These are phyloP conservation scores for Melanomma pulvis-pyrius DNA, from an alignment of 495 filamentous ascomycete genomes.

Conservation along the genomic window DNA sequence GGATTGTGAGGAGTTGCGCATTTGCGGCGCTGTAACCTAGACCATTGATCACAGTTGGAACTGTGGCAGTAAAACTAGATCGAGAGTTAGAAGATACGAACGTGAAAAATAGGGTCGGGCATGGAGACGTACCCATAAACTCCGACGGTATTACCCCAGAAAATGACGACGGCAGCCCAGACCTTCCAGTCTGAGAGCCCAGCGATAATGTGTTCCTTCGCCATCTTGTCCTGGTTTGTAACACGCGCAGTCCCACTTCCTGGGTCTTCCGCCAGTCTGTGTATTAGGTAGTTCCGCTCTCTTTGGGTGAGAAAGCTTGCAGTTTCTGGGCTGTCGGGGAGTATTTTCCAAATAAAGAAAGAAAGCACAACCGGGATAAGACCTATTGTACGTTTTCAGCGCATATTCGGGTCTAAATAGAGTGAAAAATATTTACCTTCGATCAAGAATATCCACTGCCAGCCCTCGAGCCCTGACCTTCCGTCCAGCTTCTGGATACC, in stretches of 20 bases:
- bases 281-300: conserved; percentile 30
- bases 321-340: conserved; percentile 45
- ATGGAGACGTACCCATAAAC: conserved; percentile 59
- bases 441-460: conserved; percentile 41
- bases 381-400: background rate
- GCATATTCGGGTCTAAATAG: background rate
- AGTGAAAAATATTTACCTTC: conserved; percentile 17
- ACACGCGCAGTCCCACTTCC: conserved; percentile 17
- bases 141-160: conserved; percentile 33
- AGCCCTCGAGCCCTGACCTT: conserved; percentile 28
- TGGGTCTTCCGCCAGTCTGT: conserved; percentile 24
- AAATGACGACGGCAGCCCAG: conserved; percentile 22
- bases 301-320: conserved; percentile 33
- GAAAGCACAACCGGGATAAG: conserved; percentile 35
- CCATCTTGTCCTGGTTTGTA: conserved; percentile 34
- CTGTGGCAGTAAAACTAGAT: conserved; percentile 23
- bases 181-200: conserved; percentile 32
- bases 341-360: conserved; percentile 40
- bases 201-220: conserved; percentile 16
- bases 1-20: conserved; percentile 34
- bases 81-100: background rate
- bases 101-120: conserved; percentile 42
- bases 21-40: conserved; percentile 33
- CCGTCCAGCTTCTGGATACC: conserved; percentile 41
- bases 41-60: conserved; percentile 29